Percentiles rank a stretch among this genome's conserved stretches.
Conservation (phyloP, 2,329 filamentous ascomycete species). For the Pseudogymnoascus sp. region DNA sequence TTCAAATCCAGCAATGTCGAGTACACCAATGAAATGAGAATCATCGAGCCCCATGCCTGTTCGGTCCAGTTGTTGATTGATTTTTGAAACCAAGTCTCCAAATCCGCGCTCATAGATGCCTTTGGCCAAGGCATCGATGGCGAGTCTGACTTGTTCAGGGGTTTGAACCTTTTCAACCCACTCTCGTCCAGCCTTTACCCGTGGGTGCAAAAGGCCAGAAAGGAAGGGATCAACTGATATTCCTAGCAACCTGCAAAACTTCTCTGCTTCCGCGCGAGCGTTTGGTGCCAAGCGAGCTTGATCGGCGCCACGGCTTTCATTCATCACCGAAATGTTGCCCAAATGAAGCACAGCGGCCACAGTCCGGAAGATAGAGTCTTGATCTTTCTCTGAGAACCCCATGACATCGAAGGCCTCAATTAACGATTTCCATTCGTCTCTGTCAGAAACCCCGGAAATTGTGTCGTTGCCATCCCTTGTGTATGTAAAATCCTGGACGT, state of each 20-base stretch:
- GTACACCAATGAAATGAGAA: constrained; percentile 90
- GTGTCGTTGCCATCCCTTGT: constrained; percentile 85
- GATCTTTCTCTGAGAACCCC: constrained; percentile 82
- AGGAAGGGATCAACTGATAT: constrained; percentile 79
- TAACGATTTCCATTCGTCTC: constrained; percentile 79
- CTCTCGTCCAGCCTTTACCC: constrained; percentile 89
- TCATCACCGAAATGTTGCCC: constrained; percentile 81
- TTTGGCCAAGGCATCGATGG: constrained; percentile 85
- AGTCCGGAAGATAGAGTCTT: constrained; percentile 72
- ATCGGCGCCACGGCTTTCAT: constrained; percentile 83
- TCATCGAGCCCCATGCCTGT: constrained; percentile 75
- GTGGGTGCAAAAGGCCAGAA: constrained; percentile 80
- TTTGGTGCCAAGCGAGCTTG: constrained; percentile 77
- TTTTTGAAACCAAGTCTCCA: constrained; percentile 80
- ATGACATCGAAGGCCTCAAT: constrained; percentile 92
- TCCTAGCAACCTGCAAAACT: constrained; percentile 75
- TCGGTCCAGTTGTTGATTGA: constrained; percentile 88
- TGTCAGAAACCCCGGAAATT: constrained; percentile 83
- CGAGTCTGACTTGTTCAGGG: constrained; percentile 85
- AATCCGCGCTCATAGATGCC: constrained; percentile 97
- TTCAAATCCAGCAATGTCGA: constrained; percentile 98
- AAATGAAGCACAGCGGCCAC: constrained; percentile 88
- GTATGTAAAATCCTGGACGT: constrained; percentile 83
- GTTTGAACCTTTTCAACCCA: constrained; percentile 99
- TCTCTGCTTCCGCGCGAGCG: constrained; percentile 63